Base-by-base conservation (phyloP, 441 rosid genomes). In the Jatropha multifida region DNA sequence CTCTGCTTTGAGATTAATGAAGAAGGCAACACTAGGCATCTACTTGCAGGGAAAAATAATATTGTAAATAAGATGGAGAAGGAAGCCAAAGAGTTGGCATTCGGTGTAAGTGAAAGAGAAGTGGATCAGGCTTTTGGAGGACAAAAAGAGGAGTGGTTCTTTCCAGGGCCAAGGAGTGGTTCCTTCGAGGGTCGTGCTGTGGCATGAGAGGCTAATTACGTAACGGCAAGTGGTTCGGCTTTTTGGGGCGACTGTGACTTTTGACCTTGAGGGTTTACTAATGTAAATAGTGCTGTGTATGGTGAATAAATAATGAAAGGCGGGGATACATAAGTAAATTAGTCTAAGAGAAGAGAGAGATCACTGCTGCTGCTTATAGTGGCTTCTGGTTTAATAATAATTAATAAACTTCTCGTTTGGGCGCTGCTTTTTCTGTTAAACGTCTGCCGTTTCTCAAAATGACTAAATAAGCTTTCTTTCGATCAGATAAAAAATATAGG, bases 1-100 rank as follows among this genome's bases (percentile, higher is more conserved):
- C 40, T 82, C 3, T 85, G 86, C 79, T 90, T 88, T 44, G 86
- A 86, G 78, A 81, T 90, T 20, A 87, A 88, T 8, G 86, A 80
- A 1, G 46, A 76, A 63, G 78, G 75, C 83, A 90, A 85, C 77
- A 26, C 61, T 6, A 83, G 79, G 55, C 82, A 80, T 65, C 68
- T 78, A 18, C 85, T 48, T 37, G 5, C 77, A 55, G 89, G 88
- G 42, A 81, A 75, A 77, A 67, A 72, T 49, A 90, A 88, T 52
- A 11, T 85, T 8, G 55, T 88, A 9, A 56, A 71, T 54, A 58
- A 48, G 44, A 74, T 81, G 79, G 86, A 84, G 63, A 81, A 44
- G 68, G 88, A 82, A 73, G 94, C 89, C 0, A 84, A 80, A 68
- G 87, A 88, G 77, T 58, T 88, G 72, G 79, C 85, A 0, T 88